phyloP scores from a whole-genome alignment of 2,329 filamentous ascomycete genomes.

The Calonectria crousiana region DNA sequence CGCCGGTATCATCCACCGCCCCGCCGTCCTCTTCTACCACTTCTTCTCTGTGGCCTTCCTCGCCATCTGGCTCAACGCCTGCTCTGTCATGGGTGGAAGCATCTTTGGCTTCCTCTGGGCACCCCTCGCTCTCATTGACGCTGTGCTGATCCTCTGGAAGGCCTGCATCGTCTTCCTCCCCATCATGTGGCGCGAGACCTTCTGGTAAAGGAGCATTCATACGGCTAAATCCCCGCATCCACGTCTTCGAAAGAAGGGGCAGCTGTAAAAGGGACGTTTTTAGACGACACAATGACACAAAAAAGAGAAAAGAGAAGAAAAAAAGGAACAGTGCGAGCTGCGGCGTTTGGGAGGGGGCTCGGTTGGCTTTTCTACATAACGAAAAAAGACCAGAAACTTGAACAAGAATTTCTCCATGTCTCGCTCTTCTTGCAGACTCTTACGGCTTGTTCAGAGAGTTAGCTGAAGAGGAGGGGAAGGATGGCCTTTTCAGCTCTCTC shows the following conservation, averaged over 20 bases:
- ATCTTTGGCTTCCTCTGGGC: conserved; percentile 55
- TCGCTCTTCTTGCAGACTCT: neutral
- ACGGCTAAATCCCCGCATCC: neutral
- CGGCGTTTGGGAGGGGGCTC: conserved; percentile 40
- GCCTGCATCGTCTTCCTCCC: conserved; percentile 87
- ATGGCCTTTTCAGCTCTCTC: conserved; percentile 14
- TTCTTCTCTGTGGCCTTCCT: conserved; percentile 96
- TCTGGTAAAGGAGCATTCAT: conserved; percentile 39
- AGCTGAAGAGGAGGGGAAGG: neutral
- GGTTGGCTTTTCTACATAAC: conserved; percentile 29
- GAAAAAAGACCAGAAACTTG: conserved; percentile 12
- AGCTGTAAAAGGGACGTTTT: neutral
- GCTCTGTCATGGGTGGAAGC: conserved; percentile 53
- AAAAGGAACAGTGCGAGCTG: conserved; percentile 32
- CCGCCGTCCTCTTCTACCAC: conserved; percentile 85
- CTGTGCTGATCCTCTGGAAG: conserved; percentile 80
- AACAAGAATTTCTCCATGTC: neutral
- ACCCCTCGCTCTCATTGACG: conserved; percentile 74
- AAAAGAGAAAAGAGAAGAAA: neutral
- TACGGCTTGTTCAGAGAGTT: neutral
- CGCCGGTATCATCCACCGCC: conserved; percentile 82
- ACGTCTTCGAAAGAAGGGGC: neutral
- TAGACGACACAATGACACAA: conserved; percentile 2
- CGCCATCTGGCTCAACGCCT: conserved; percentile 76
- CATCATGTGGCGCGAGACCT: conserved; percentile 77